A percentile compares a stretch with the other conserved stretches of the same genome.
Conservation (phyloP, 108 stramenopile species). For the Phaeodactylum tricornutum region DNA sequence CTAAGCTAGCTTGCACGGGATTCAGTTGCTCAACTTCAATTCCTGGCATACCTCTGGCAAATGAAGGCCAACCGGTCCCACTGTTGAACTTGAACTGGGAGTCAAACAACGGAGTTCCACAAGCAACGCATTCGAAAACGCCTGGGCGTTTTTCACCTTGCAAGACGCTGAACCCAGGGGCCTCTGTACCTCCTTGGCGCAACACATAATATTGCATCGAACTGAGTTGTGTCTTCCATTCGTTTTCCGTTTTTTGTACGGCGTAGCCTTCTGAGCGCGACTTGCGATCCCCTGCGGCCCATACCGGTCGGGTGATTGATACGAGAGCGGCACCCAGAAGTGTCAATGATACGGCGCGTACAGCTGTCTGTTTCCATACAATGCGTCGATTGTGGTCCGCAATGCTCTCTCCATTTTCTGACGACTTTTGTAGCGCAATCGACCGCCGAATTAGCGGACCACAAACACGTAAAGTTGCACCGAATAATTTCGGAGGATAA, state of each 20-base stretch:
- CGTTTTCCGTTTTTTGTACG: slow-evolving; percentile 46
- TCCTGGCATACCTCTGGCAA: slow-evolving; percentile 37
- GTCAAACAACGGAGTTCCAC: slow-evolving; percentile 70
- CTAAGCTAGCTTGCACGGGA: slow-evolving; percentile 36
- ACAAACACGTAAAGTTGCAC: too few species aligned
- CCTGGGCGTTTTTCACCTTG: slow-evolving; percentile 60
- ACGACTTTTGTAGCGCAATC: too few species aligned
- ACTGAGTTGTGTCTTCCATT: slow-evolving; percentile 53
- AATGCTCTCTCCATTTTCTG: neutral
- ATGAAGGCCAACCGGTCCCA: slow-evolving; percentile 73
- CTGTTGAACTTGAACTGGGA: slow-evolving; percentile 61
- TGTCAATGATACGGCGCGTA: neutral
- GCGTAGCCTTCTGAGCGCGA: slow-evolving; percentile 43
- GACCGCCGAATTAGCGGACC: too few species aligned
- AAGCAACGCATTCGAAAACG: slow-evolving; percentile 68
- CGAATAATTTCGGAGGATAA: too few species aligned
- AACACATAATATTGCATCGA: slow-evolving; percentile 55
- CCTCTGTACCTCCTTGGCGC: slow-evolving; percentile 66
- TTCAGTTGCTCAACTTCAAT: slow-evolving; percentile 71
- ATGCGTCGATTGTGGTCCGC: slow-evolving; percentile 2
- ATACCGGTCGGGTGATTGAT: slow-evolving; percentile 1
- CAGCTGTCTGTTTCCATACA: neutral
- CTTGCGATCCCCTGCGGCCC: slow-evolving; percentile 3
- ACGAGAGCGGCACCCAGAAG: neutral
- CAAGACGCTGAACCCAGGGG: slow-evolving; percentile 53